A percentile compares a stretch with the other conserved stretches of the same genome.
Conservation (phyloP, 2,329 filamentous ascomycete species). For the Trichophyton mentagrophytes region DNA sequence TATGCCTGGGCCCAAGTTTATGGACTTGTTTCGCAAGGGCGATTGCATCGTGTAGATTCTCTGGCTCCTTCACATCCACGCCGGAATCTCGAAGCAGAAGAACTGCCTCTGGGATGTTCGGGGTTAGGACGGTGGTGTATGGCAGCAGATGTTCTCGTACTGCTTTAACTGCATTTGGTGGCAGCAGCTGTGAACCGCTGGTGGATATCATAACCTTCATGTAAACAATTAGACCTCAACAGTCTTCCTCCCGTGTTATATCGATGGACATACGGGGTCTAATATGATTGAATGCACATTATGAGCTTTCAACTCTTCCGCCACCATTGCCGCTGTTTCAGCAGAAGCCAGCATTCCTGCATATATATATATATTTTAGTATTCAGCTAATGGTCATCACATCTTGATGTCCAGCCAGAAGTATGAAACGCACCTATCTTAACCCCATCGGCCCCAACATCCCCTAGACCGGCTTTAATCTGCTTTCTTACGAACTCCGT, state of each 20-base stretch:
- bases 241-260: neutral
- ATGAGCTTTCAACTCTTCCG: slow-evolving; percentile 48
- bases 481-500: slow-evolving; percentile 68
- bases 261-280: slow-evolving; percentile 51
- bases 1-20: slow-evolving; percentile 59
- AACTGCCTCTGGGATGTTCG: slow-evolving; percentile 38
- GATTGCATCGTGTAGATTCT: slow-evolving; percentile 53
- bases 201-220: slow-evolving; percentile 68
- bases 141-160: slow-evolving; percentile 32
- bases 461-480: slow-evolving; percentile 70
- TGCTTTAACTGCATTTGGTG: slow-evolving; percentile 29
- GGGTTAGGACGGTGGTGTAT: slow-evolving; percentile 35
- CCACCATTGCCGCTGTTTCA: slow-evolving; percentile 56
- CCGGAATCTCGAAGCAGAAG: slow-evolving; percentile 34
- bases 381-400: no score
- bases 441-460: slow-evolving; percentile 78
- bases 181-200: slow-evolving; percentile 36
- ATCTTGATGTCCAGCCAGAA: no score
- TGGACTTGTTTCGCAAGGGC: slow-evolving; percentile 53
- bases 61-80: slow-evolving; percentile 32
- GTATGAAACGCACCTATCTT: slow-evolving; percentile 58
- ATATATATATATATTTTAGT: neutral
- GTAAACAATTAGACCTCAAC: slow-evolving; percentile 3
- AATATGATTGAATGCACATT: slow-evolving; percentile 50
- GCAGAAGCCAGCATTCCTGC: slow-evolving; percentile 71